Evolutionary conservation across 1,284 basidiomycete genomes (phyloP).

Genomic region (Apiotrichum montevideense): DNA sequence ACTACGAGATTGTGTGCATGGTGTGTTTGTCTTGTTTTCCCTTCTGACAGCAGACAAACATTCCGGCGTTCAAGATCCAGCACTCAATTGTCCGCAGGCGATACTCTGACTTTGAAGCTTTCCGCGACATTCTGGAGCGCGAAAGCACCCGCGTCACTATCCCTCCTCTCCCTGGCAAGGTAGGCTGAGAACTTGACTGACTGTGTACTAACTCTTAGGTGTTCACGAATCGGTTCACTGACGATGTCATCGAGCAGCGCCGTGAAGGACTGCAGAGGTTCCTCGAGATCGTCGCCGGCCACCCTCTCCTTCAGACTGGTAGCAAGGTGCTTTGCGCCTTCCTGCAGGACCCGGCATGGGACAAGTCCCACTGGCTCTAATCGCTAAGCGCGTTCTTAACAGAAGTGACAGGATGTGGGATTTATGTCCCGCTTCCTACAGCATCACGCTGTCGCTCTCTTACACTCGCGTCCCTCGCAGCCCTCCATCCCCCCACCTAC

Average conservation of each 20-base stretch:
- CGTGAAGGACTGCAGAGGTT: constrained; percentile 93
- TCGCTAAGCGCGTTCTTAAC: no score
- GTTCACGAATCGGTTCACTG: constrained; percentile 92
- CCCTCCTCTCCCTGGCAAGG: constrained; percentile 88
- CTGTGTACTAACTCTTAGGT: constrained; percentile 46
- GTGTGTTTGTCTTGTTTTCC: constrained; percentile 49
- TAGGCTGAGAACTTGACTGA: constrained; percentile 11
- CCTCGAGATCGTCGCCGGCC: constrained; percentile 91
- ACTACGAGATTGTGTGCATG: constrained; percentile 98
- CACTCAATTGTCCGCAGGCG: constrained; percentile 90
- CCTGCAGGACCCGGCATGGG: constrained; percentile 58
- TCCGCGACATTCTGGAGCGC: constrained; percentile 94
- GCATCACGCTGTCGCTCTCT: no score
- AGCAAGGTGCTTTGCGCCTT: constrained; percentile 96
- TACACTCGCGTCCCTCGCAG: no score
- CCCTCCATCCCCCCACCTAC: no score
- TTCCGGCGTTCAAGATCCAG: constrained; percentile 94
- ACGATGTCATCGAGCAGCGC: constrained; percentile 89
- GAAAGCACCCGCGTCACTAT: constrained; percentile 97
- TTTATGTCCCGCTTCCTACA: no score
- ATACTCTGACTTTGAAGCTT: constrained; percentile 98
- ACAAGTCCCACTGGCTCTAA: constrained; percentile 43
- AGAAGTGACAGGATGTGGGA: no score
- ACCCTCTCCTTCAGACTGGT: constrained; percentile 93
- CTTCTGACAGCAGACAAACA: constrained; percentile 71